Evolutionary conservation across 2,329 filamentous ascomycete species (phyloP).

Genomic region (Fusarium sp.): DNA sequence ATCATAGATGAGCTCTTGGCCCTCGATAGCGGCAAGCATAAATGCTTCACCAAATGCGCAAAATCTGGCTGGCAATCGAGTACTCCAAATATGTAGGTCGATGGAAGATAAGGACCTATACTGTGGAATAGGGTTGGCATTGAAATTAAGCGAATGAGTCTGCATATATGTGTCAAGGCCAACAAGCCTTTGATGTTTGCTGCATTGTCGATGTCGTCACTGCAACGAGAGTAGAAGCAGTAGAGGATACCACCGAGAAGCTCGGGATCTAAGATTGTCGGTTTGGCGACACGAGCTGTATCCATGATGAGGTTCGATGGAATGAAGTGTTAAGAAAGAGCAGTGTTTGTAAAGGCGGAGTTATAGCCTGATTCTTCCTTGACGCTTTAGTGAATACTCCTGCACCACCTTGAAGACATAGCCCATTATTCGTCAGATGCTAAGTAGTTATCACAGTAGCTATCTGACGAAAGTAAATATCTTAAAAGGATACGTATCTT

Average conservation of each 20-base stretch:
- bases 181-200: not conserved
- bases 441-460: too few relatives aligned
- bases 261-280: accelerated
- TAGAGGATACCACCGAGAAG: accelerated
- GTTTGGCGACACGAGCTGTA: accelerated
- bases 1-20: accelerated
- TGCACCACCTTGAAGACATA: too few relatives aligned
- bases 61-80: accelerated
- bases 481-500: too few relatives aligned
- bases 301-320: accelerated
- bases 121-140: accelerated
- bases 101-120: too few relatives aligned
- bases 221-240: not conserved
- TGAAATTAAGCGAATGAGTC: accelerated
- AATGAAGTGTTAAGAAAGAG: not conserved
- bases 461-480: accelerated
- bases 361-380: accelerated
- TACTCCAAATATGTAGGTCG: not conserved
- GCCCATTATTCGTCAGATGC: accelerated
- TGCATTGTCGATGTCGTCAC: accelerated
- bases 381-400: accelerated
- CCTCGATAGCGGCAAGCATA: not conserved
- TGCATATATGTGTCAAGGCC: too few relatives aligned
- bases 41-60: not conserved
- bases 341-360: too few relatives aligned